phyloP scores from a whole-genome alignment of 768 basidiomycete genomes.

The Xerocomus potaroensis region DNA sequence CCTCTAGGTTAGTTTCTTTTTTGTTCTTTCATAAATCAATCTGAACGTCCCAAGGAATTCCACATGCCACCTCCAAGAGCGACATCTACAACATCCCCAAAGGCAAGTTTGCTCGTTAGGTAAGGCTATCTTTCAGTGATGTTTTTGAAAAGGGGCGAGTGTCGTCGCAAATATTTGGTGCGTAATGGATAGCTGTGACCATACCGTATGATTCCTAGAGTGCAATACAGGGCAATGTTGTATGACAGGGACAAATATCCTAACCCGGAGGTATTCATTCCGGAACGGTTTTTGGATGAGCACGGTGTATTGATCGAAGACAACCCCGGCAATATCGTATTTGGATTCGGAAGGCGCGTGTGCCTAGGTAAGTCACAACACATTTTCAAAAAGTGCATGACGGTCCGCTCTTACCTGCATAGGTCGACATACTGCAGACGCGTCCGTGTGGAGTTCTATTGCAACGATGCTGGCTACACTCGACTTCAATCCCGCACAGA shows the following conservation, averaged over 20 bases:
- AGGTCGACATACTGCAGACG: conserved; percentile 7
- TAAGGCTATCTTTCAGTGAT: no score
- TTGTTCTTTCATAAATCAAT: background rate
- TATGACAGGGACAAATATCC: no score
- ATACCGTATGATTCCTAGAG: no score
- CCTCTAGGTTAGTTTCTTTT: conserved; percentile 19
- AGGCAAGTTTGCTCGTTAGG: no score
- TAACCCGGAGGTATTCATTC: no score
- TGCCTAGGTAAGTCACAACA: conserved; percentile 6
- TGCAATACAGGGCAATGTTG: no score
- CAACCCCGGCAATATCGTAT: conserved; percentile 4
- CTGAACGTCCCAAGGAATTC: conserved; percentile 6
- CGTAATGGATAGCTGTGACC: no score
- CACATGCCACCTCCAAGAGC: background rate
- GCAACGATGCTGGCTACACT: conserved; percentile 8
- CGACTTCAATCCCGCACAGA: background rate
- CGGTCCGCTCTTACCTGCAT: background rate
- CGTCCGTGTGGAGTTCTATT: conserved; percentile 4
- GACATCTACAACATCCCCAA: background rate
- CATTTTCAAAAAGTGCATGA: no score
- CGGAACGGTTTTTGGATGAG: background rate
- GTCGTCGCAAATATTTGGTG: no score
- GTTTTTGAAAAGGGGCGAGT: no score
- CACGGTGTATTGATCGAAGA: conserved; percentile 1
- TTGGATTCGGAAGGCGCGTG: conserved; percentile 8